These are phyloP conservation scores for Metschnikowia drakensbergensis DNA, from an alignment of 805 yeast species.

Conservation along the genomic window DNA sequence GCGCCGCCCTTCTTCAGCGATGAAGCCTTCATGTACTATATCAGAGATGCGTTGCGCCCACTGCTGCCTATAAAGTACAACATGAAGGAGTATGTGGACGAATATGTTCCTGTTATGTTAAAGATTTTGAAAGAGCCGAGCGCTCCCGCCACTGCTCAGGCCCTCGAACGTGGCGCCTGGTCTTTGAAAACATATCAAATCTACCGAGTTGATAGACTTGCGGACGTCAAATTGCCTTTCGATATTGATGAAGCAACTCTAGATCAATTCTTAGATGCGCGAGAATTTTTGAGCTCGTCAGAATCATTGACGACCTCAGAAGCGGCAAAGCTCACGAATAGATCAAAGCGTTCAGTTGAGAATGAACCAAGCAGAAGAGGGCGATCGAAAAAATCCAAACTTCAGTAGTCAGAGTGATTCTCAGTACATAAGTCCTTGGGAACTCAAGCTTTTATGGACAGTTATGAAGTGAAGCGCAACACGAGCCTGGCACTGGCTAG, in stretches of 20 bases:
- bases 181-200: constrained; percentile 30
- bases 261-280: constrained; percentile 3
- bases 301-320: neutral
- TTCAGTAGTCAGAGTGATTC: neutral
- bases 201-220: constrained; percentile 23
- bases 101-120: constrained; percentile 23
- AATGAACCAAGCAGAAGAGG: neutral
- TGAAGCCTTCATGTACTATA: constrained; percentile 39
- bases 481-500: neutral
- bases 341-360: neutral
- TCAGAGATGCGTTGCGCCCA: constrained; percentile 24
- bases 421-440: neutral
- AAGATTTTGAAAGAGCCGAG: neutral
- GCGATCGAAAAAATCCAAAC: neutral
- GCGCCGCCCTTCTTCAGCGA: constrained; percentile 49
- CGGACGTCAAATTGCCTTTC: constrained; percentile 22
- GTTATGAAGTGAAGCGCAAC: neutral
- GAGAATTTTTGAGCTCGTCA: neutral
- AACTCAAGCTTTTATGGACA: neutral
- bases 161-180: constrained; percentile 37
- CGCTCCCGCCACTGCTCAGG: constrained; percentile 2
- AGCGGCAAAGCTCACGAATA: neutral
- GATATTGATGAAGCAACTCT: constrained; percentile 14
- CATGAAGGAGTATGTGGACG: constrained; percentile 39
- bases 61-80: constrained; percentile 38